Conservation (phyloP, 2,329 filamentous ascomycete species). For the Cryphonectria naterciae region DNA sequence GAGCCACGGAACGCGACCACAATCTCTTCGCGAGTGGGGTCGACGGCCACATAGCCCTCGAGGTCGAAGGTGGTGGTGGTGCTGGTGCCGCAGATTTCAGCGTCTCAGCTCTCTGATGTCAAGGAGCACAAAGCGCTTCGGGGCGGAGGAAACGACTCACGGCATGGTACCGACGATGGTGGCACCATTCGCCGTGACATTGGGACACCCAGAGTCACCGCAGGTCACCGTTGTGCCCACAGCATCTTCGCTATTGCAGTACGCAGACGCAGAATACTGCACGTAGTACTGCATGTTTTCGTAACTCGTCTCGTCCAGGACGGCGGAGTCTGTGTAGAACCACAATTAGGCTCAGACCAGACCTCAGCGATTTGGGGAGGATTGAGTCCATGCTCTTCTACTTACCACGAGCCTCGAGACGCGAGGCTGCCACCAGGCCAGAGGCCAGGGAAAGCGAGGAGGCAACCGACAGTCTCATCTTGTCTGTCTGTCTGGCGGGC, state of each 20-base stretch:
- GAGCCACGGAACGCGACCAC: slow-evolving; percentile 66
- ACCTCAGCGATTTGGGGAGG: not conserved
- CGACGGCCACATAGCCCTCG: slow-evolving; percentile 56
- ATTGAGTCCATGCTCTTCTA: not conserved
- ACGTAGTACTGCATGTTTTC: slow-evolving; percentile 51
- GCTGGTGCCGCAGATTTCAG: slow-evolving; percentile 11
- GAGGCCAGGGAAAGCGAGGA: slow-evolving; percentile 19
- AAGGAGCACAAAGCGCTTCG: not conserved
- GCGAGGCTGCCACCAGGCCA: slow-evolving; percentile 23
- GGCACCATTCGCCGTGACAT: slow-evolving; percentile 47
- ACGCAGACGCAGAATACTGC: slow-evolving; percentile 56
- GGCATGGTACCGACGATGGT: slow-evolving; percentile 48
- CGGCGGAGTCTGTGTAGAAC: slow-evolving; percentile 21
- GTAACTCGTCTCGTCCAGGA: slow-evolving; percentile 40
- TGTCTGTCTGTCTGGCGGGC: slow-evolving; percentile 8
- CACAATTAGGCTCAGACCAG: not conserved
- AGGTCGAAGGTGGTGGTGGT: slow-evolving; percentile 38
- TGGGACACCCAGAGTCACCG: slow-evolving; percentile 46
- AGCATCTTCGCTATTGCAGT: slow-evolving; percentile 54
- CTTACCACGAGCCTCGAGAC: slow-evolving; percentile 24
- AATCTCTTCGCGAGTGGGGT: slow-evolving; percentile 54
- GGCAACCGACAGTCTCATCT: slow-evolving; percentile 25
- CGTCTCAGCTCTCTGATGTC: not conserved
- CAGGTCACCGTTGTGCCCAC: slow-evolving; percentile 49
- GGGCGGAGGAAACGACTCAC: slow-evolving; percentile 35